These are phyloP conservation scores for Hysterium pulicare DNA, from an alignment of 2,329 filamentous ascomycete species.

Conservation along the genomic window DNA sequence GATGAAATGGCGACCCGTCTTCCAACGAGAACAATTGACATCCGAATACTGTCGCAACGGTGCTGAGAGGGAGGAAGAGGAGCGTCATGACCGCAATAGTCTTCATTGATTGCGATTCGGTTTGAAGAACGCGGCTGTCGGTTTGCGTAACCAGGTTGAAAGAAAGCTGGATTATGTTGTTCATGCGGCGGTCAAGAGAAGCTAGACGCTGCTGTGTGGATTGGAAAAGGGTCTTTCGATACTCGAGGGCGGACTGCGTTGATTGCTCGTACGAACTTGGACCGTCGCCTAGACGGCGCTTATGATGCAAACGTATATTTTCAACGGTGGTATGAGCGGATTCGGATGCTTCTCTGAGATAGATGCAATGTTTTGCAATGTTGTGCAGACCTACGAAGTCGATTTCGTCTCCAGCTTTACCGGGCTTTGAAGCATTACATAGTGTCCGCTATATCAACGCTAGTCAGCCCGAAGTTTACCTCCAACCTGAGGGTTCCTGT, in stretches of 20 bases:
- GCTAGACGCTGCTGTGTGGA: slow-evolving; percentile 32
- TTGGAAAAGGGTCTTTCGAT: slow-evolving; percentile 30
- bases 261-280: slow-evolving; percentile 7
- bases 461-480: slow-evolving; percentile 5
- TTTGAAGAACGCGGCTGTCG: slow-evolving; percentile 35
- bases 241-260: slow-evolving; percentile 21
- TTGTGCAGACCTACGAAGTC: slow-evolving; percentile 34
- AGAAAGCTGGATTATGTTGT: slow-evolving; percentile 38
- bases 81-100: slow-evolving; percentile 45
- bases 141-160: slow-evolving; percentile 41
- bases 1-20: slow-evolving; percentile 16
- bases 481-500: not conserved
- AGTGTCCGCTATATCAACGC: slow-evolving; percentile 16
- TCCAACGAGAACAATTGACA: slow-evolving; percentile 26
- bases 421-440: slow-evolving; percentile 15
- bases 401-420: slow-evolving; percentile 14
- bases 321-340: slow-evolving; percentile 26
- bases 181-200: slow-evolving; percentile 35
- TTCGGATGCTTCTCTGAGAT: slow-evolving; percentile 35
- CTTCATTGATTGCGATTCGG: slow-evolving; percentile 44
- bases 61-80: slow-evolving; percentile 42
- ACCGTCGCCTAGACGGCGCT: too few relatives aligned
- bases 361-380: slow-evolving; percentile 38
- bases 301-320: too few relatives aligned
- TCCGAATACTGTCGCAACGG: slow-evolving; percentile 28